Percentiles rank a stretch among this genome's conserved stretches.
phyloP scores from a whole-genome alignment of 805 yeast genomes.

The Nakazawaea wyomingensis region DNA sequence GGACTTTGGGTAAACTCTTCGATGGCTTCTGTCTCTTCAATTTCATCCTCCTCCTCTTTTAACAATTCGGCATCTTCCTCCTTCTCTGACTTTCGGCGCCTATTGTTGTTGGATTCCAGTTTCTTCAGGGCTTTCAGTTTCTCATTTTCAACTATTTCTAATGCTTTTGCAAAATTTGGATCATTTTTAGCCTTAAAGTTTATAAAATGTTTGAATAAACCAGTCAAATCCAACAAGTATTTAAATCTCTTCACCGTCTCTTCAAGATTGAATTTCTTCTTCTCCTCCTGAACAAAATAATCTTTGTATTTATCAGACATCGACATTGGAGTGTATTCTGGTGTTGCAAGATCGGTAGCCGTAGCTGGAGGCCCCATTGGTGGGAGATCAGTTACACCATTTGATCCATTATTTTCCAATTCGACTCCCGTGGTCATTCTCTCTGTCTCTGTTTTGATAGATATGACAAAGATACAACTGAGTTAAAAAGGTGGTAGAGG shows the following conservation, averaged over 20 bases:
- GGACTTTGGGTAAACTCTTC: constrained; percentile 50
- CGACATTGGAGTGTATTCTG: constrained; percentile 5
- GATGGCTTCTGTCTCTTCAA: constrained; percentile 21
- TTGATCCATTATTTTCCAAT: constrained; percentile 2
- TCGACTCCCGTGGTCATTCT: constrained; percentile 12
- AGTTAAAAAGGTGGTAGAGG: too few species aligned
- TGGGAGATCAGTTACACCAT: neutral
- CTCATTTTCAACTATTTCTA: constrained; percentile 35
- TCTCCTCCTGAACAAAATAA: constrained; percentile 30
- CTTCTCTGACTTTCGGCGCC: constrained; percentile 63
- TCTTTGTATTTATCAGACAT: constrained; percentile 16
- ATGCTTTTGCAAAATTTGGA: constrained; percentile 47
- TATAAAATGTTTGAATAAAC: constrained; percentile 63
- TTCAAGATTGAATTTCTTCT: constrained; percentile 40
- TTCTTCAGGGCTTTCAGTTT: constrained; percentile 14
- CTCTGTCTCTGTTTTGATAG: constrained; percentile 5
- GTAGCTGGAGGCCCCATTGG: neutral
- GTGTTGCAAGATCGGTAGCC: neutral
- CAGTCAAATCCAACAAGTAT: constrained; percentile 60
- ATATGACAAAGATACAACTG: neutral
- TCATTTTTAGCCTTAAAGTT: constrained; percentile 60
- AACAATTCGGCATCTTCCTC: constrained; percentile 77
- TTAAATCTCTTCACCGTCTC: constrained; percentile 64
- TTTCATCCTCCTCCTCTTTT: constrained; percentile 43
- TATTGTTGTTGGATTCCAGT: constrained; percentile 12